These are phyloP conservation scores for Arabis alpina DNA, from an alignment of 345 rosid species.

Conservation along the genomic window DNA sequence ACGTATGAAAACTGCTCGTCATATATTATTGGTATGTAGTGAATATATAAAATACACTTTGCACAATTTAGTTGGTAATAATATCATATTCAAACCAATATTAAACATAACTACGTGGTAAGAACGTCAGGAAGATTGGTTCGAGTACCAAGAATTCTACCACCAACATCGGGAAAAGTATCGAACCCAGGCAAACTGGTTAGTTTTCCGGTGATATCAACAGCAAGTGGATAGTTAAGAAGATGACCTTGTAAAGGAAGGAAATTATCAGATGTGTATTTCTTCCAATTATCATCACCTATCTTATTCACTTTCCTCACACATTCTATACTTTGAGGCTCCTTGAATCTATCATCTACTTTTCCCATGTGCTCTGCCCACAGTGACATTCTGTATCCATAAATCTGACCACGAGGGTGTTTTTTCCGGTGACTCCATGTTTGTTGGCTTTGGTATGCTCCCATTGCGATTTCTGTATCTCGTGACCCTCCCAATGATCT, in stretches of 20 bases:
- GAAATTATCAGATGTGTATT: constrained; percentile 51
- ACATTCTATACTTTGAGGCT: constrained; percentile 62
- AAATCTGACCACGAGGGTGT: constrained; percentile 78
- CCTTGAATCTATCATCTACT: constrained; percentile 52
- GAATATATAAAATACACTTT: background rate
- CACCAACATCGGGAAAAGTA: constrained; percentile 85
- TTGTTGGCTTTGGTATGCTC: constrained; percentile 70
- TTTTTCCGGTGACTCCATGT: constrained; percentile 59
- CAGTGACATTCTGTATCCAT: constrained; percentile 82
- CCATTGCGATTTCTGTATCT: constrained; percentile 92
- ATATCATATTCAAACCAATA: background rate
- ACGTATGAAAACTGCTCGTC: background rate
- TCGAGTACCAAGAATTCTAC: constrained; percentile 70
- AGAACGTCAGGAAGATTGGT: constrained; percentile 72
- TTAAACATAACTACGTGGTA: constrained; percentile 52
- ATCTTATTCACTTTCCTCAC: constrained; percentile 63
- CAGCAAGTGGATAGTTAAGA: constrained; percentile 66
- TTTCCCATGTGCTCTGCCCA: constrained; percentile 86
- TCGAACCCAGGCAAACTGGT: constrained; percentile 61
- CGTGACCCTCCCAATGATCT: constrained; percentile 84
- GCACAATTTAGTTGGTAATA: background rate
- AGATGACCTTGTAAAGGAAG: constrained; percentile 69
- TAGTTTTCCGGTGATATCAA: constrained; percentile 60
- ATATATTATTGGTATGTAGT: background rate
- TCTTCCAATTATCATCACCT: constrained; percentile 79